Conservation (phyloP, 225 moss, liverwort and hornwort genomes). For the Polytrichum formosum region DNA sequence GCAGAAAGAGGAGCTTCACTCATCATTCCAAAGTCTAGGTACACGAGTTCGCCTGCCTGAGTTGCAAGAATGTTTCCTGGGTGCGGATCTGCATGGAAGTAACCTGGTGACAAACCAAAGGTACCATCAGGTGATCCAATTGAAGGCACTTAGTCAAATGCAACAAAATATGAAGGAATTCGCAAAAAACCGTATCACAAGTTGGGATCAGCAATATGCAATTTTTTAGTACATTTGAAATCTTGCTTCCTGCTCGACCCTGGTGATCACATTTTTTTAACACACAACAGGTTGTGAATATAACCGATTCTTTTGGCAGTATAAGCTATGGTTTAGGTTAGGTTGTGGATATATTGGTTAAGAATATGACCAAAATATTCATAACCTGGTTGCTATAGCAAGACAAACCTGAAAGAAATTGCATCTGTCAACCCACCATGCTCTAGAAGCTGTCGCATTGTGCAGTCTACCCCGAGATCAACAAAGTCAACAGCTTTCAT, state of each 20-base stretch:
- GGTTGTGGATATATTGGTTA: no score
- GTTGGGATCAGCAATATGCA: no score
- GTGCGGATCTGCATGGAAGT: conserved; percentile 75
- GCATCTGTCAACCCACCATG: conserved; percentile 35
- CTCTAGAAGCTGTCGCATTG: conserved; percentile 64
- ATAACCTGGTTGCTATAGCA: no score
- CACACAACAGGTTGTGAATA: no score
- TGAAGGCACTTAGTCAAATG: neutral
- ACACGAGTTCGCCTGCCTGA: conserved; percentile 64
- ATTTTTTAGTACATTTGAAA: no score
- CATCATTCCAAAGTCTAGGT: conserved; percentile 75
- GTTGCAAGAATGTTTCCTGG: conserved; percentile 64
- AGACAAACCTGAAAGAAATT: no score
- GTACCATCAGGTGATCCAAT: neutral
- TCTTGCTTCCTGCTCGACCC: no score
- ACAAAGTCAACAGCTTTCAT: conserved; percentile 60
- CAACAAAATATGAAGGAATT: conserved; percentile 1
- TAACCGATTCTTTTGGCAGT: no score
- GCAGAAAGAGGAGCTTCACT: conserved; percentile 68
- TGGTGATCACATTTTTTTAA: no score
- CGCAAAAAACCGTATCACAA: neutral
- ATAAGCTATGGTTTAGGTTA: no score
- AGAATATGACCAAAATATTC: no score
- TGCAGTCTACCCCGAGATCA: conserved; percentile 66
- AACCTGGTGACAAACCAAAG: conserved; percentile 32